Evolutionary conservation across 805 yeast species (phyloP), one percentile per base, ranked within the genome.

Genomic region (Hanseniaspora jakobsenii): DNA sequence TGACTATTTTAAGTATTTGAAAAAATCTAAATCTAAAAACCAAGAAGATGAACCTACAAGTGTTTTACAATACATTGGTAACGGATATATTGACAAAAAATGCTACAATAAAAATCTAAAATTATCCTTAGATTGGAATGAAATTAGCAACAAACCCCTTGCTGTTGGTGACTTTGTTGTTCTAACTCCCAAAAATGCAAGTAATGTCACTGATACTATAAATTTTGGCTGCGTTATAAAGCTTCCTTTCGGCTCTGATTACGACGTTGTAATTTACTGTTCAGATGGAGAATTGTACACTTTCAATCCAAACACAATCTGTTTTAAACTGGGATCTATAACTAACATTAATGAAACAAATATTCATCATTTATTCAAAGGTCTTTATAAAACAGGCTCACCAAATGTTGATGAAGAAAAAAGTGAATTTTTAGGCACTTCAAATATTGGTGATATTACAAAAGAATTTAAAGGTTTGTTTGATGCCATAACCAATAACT

Each of bases 161-260:
- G 4, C 18, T 14, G 26, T 35, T 6, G 46, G 46, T 6, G 46
- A 42, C 29, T 19, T 34, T 16, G n/a, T 42, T 13, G 35, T 42
- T 6, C 14, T 42, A 7, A 35, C 28, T 34, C 28, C 22, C 4
- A 7, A 13, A 3, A 28, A 34, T 22, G 5, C 37, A 7, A 22
- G 28, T 14, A 34, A 9, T 7, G 37, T 34, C n/a, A 6, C 22
- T 4, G 37, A 34, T 34, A 34, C n/a, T 14, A 18, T 34, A 14
- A 34, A 34, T n/a, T 13, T 34, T 6, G 37, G 37, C 4, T n/a
- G 21, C 5, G 9, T 34, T 12, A 5, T 34, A n/a, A 34, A 34
- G 18, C 28, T 34, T 13, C 37, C 37, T 10, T 34, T 6, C 22
- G 27, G 4, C 5, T 6, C 6, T 22, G 28, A 34, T n/a, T 22